Evolutionary conservation across 2,329 filamentous ascomycete species (phyloP).

Genomic region (Ilyonectria mors-panacis): DNA sequence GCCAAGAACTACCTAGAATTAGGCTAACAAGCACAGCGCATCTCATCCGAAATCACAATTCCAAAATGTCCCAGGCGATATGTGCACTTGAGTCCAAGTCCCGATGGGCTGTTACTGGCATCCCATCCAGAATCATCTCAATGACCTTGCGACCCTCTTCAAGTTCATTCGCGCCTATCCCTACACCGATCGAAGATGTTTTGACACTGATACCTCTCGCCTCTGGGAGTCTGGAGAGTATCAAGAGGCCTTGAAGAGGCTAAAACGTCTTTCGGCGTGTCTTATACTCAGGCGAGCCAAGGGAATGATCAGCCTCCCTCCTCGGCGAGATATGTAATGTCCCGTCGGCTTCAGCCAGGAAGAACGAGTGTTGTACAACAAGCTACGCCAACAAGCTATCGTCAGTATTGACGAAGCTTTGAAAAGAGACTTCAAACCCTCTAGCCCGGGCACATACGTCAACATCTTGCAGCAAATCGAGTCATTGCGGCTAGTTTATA

Average conservation of each 20-base stretch:
- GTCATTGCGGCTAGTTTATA: conserved; percentile 59
- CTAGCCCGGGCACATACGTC: conserved; percentile 46
- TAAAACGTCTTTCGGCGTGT: conserved; percentile 55
- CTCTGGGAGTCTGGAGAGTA: conserved; percentile 55
- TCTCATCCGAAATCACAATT: conserved; percentile 12
- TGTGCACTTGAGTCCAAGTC: conserved; percentile 52
- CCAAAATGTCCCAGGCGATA: conserved; percentile 45
- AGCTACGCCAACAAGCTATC: conserved; percentile 46
- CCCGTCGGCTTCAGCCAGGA: conserved; percentile 52
- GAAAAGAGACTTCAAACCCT: conserved; percentile 27
- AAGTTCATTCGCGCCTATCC: conserved; percentile 60
- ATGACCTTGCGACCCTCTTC: conserved; percentile 58
- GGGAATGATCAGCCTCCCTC: conserved; percentile 55
- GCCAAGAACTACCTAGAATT: neutral
- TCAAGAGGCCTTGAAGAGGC: conserved; percentile 54
- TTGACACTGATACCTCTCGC: conserved; percentile 19
- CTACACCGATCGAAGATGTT: conserved; percentile 43
- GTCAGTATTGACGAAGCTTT: conserved; percentile 53
- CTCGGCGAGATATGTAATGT: conserved; percentile 49
- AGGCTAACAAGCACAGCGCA: conserved; percentile 8
- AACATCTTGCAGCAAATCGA: conserved; percentile 62
- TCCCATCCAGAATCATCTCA: conserved; percentile 63
- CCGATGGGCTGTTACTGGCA: conserved; percentile 64
- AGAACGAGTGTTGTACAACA: conserved; percentile 55
- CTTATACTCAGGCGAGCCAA: conserved; percentile 58